Evolutionary conservation across 257 asterid species (phyloP), one percentile per base, ranked within the genome.

Genomic region (Solanum pennellii): DNA sequence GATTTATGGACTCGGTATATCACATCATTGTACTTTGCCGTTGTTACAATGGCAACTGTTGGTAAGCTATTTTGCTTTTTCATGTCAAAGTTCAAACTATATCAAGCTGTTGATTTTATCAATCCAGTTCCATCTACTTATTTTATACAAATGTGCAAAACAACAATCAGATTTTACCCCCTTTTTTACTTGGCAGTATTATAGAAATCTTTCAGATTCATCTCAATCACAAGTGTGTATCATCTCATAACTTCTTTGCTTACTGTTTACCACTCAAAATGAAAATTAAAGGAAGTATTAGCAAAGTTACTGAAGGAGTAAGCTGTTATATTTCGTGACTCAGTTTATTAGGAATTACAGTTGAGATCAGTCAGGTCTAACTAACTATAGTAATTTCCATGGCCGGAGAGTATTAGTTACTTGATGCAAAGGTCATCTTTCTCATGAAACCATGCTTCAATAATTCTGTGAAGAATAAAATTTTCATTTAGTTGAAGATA

Each of bases 41-140:
- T 94, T 47, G 94, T 93, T 73, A 94, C 98, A 77, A 93, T 94
- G 98, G 98, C 95, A 18, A 94, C 98, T 68, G 98, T 94, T 72
- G 98, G 98, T 94, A 89, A 83, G 90, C 87, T 87, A 82, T 45
- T 87, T 52, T 87, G 44, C 80, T 71, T 42, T 73, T 7, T 20
- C 37, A 76, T n/a, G 85, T 76, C 13, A 2, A 82, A 45, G 11
- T 79, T 79, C 27, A 45, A 16, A 79, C 10, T 45, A 9, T 79
- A 45, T 79, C 39, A 27, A 62, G 0, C 27, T 79, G 27, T 80
- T 47, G 44, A 29, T 47, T 80, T 47, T 47, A 35, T 15, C 6
- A 42, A 76, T n/a, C 74, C 66, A 39, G 60, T 42, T 59, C 49
- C 49, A 75, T 13, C 1, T 42, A 59, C 60, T 59, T 49, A 59